phyloP scores from a whole-genome alignment of 78 protist genomes.

The Anaeramoeba flamelloides region DNA sequence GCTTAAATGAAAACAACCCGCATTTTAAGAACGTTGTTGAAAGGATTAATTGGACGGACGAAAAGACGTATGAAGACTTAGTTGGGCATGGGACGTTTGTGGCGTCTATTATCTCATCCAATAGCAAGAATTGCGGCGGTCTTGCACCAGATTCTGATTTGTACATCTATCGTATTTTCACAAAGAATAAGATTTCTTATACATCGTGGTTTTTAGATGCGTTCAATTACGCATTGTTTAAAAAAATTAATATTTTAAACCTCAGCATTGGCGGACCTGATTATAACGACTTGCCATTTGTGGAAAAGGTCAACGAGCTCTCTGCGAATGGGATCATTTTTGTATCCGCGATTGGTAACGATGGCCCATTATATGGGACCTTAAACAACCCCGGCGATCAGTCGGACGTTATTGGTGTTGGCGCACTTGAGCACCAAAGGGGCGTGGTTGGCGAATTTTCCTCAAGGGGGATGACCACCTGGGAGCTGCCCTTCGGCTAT shows the following conservation, averaged over 20 bases:
- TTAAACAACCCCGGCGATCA: conserved; percentile 83
- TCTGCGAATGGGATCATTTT: conserved; percentile 58
- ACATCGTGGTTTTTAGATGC: conserved; percentile 91
- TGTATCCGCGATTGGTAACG: conserved; percentile 38
- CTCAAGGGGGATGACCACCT: conserved; percentile 64
- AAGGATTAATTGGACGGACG: conserved; percentile 58
- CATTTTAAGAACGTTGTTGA: conserved; percentile 35
- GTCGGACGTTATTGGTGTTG: conserved; percentile 87
- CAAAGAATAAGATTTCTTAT: conserved; percentile 42
- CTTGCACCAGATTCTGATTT: conserved; percentile 70
- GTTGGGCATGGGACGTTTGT: conserved; percentile 86
- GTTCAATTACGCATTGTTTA: conserved; percentile 66
- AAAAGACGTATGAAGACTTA: conserved; percentile 28
- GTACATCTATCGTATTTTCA: conserved; percentile 66
- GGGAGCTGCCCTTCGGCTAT: conserved; percentile 80
- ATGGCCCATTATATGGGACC: conserved; percentile 33
- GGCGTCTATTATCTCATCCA: conserved; percentile 50
- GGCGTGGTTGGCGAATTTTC: no score
- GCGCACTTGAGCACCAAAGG: conserved; percentile 33
- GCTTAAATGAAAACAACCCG: no score
- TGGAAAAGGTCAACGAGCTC: conserved; percentile 77
- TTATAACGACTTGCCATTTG: conserved; percentile 68
- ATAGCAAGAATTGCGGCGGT: conserved; percentile 46
- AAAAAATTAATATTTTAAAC: conserved; percentile 53
- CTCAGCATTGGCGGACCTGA: conserved; percentile 87